Conservation (phyloP, 2,329 filamentous ascomycete species). For the Dothideomycetes sp. region DNA sequence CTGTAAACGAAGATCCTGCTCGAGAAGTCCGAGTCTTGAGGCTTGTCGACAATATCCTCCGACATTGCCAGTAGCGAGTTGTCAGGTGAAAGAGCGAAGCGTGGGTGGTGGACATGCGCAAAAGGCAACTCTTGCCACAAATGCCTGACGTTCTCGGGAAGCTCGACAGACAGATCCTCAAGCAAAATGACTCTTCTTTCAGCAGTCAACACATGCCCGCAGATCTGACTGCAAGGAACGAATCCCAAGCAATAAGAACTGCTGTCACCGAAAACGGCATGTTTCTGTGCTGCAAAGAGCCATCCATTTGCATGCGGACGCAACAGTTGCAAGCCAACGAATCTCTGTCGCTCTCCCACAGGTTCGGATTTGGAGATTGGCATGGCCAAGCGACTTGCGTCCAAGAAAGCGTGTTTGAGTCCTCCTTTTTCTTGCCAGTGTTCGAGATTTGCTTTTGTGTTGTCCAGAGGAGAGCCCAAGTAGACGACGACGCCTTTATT, state of each 20-base stretch:
- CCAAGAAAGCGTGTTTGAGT: constrained; percentile 24
- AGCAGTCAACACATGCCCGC: constrained; percentile 14
- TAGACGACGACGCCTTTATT: constrained; percentile 28
- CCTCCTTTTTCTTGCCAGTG: constrained; percentile 28
- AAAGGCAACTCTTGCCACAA: constrained; percentile 25
- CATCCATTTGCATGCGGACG: constrained; percentile 21
- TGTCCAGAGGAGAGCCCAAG: constrained; percentile 22
- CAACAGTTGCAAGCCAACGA: constrained; percentile 24
- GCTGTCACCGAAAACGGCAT: constrained; percentile 21
- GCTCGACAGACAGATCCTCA: constrained; percentile 22
- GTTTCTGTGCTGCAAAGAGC: constrained; percentile 24
- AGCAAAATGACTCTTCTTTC: constrained; percentile 21
- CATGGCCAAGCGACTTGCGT: constrained; percentile 17
- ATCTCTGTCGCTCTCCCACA: neutral
- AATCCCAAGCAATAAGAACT: constrained; percentile 22
- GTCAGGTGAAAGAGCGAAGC: constrained; percentile 19
- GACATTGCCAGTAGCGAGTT: constrained; percentile 22
- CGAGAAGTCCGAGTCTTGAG: constrained; percentile 21
- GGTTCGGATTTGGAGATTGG: neutral
- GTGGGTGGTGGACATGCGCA: constrained; percentile 25
- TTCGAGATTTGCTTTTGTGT: constrained; percentile 17
- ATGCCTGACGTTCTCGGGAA: constrained; percentile 19
- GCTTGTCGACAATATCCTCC: constrained; percentile 17
- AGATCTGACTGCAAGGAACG: constrained; percentile 18
- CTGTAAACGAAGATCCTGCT: constrained; percentile 24